Evolutionary conservation across 768 basidiomycete species (phyloP).

Genomic region (Russula brevipes): DNA sequence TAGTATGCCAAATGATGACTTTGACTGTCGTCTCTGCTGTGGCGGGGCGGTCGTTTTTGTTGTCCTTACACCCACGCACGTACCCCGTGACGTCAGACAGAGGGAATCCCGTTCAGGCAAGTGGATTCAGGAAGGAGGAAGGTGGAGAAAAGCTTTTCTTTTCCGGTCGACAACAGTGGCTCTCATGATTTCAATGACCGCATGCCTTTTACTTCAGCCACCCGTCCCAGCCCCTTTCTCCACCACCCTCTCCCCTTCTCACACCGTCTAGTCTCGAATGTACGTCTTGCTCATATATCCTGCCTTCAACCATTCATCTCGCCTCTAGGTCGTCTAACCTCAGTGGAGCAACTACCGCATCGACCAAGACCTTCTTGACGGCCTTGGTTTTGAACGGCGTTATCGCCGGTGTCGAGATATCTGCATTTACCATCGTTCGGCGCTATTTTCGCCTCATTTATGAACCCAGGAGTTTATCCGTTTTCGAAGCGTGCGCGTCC

Average conservation of each 20-base stretch:
- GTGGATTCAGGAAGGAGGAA: neutral
- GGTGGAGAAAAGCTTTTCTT: neutral
- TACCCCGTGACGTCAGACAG: neutral
- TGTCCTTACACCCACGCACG: too few species aligned
- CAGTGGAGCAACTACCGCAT: constrained; percentile 50
- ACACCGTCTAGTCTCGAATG: neutral
- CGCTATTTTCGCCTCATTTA: constrained; percentile 86
- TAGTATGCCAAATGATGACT: too few species aligned
- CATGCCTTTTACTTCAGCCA: neutral
- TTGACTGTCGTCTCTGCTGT: too few species aligned
- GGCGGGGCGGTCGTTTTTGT: too few species aligned
- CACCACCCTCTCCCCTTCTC: neutral
- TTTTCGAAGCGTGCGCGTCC: constrained; percentile 42
- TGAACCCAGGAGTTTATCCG: constrained; percentile 74
- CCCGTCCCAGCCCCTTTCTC: neutral
- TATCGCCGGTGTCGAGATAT: constrained; percentile 67
- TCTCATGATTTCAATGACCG: neutral
- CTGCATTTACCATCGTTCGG: constrained; percentile 74
- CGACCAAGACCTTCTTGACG: constrained; percentile 75
- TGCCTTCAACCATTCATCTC: neutral
- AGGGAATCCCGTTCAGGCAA: neutral
- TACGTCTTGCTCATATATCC: neutral
- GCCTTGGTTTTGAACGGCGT: constrained; percentile 79
- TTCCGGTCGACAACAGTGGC: neutral
- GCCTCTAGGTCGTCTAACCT: constrained; percentile 33